Evolutionary conservation across 2,329 filamentous ascomycete genomes (phyloP), one percentile per base, ranked within the genome.

Genomic region (Penicillium capsulatum): DNA sequence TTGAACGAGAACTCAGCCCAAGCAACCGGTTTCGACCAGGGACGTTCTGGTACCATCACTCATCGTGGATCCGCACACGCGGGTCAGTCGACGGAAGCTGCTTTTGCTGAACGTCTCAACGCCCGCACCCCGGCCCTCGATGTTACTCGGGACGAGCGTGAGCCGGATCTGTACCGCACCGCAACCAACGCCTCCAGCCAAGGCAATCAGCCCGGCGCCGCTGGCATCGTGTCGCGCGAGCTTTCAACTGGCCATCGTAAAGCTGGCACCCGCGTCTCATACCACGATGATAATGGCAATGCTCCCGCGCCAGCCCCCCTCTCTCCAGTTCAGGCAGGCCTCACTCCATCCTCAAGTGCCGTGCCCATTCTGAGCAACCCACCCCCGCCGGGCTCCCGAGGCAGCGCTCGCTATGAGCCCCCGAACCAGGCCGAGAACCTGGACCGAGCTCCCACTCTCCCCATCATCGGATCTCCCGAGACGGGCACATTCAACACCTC

Each of bases 191-290:
- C 54, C 4, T 58, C 59, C 4, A 44, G 39, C 16, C 50, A 50
- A 36, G 48, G 51, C 20, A 45, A 38, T 34, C 54, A 56, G 36
- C 45, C 56, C 27, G 31, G 33, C 40, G 36, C 42, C 44, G 40
- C 54, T 46, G 48, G 57, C 44, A 36, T 55, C 53, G 33, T 69
- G 13, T 48, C 53, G 9, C 65, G 66, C 4, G 60, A 59, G n/a
- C 58, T 62, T 1, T 70, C 66, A 2, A 66, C 60, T 3, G 66
- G 67, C 19, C 62, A 65, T 31, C 65, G 68, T 27, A 65, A 60
- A 40, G 47, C 53, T 30, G 57, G 51, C 17, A 36, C 42, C 3
- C 50, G 42, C 14, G 49, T 38, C 27, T 51, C 56, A 3, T 45
- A 44, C 34, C 31, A 38, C 31, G 38, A 53, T 4, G 40, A 45